Percentiles rank a stretch among this genome's conserved stretches.
Evolutionary conservation across 495 filamentous ascomycete genomes (phyloP).

Genomic region (Aspergillus bertholletiae): DNA sequence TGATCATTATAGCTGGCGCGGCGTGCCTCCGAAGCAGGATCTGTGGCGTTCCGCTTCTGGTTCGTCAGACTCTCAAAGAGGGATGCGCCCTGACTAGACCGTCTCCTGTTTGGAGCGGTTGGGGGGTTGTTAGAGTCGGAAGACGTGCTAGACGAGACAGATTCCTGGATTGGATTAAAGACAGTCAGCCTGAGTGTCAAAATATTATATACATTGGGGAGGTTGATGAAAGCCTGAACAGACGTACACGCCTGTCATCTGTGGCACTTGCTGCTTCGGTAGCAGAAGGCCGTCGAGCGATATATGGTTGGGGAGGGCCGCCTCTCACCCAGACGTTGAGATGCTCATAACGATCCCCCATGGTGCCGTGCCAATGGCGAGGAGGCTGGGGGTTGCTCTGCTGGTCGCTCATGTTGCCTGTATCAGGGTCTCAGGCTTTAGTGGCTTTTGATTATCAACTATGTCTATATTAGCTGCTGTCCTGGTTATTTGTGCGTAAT

Average conservation of each 20-base stretch:
- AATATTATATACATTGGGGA: not conserved
- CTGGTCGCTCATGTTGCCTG: constrained; percentile 25
- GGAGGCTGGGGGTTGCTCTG: constrained; percentile 18
- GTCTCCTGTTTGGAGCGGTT: constrained; percentile 24
- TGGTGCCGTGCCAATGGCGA: constrained; percentile 40
- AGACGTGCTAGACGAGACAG: constrained; percentile 13
- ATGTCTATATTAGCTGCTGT: not conserved
- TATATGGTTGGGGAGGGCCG: constrained; percentile 26
- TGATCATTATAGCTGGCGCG: constrained; percentile 51
- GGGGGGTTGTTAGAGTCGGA: constrained; percentile 9
- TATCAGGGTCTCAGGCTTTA: not conserved
- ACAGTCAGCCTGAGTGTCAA: not conserved
- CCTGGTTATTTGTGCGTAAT: no score
- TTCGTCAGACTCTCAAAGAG: constrained; percentile 48
- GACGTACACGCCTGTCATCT: constrained; percentile 21
- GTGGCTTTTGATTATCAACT: not conserved
- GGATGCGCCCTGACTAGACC: constrained; percentile 29
- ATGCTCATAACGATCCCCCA: constrained; percentile 41
- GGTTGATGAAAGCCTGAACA: not conserved
- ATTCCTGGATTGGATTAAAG: constrained; percentile 8
- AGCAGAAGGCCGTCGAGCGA: constrained; percentile 20
- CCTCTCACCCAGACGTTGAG: constrained; percentile 42
- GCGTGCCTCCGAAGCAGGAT: constrained; percentile 34
- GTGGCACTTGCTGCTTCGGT: constrained; percentile 18
- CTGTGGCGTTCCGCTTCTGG: constrained; percentile 48